Percentiles rank a stretch among this genome's conserved stretches.
Evolutionary conservation across 2,329 filamentous ascomycete genomes (phyloP).

Genomic region (Beauveria pseudobassiana): DNA sequence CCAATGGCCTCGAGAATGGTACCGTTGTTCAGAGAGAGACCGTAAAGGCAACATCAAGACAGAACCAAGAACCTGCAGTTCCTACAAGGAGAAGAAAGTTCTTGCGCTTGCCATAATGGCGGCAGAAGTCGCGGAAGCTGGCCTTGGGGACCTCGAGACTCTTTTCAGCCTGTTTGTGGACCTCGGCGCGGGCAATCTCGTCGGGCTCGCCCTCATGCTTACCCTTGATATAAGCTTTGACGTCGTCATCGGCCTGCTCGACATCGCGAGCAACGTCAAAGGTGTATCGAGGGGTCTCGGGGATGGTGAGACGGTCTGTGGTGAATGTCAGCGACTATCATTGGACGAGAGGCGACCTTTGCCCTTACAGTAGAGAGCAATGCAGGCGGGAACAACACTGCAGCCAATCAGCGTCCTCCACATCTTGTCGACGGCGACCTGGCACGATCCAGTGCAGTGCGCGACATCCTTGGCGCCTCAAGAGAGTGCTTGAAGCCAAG

Average conservation of each 20-base stretch:
- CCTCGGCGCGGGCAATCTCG: conserved; percentile 54
- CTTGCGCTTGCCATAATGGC: conserved; percentile 63
- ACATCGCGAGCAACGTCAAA: conserved; percentile 73
- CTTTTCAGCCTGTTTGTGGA: conserved; percentile 44
- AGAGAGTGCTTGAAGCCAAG: conserved; percentile 63
- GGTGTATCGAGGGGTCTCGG: conserved; percentile 81
- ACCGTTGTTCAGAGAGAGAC: conserved; percentile 68
- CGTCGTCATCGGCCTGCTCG: conserved; percentile 64
- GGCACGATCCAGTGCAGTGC: conserved; percentile 41
- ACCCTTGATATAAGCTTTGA: conserved; percentile 66
- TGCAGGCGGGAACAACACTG: conserved; percentile 70
- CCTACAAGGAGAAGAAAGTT: conserved; percentile 66
- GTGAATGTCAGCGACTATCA: not conserved
- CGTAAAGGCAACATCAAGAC: conserved; percentile 57
- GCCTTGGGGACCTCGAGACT: conserved; percentile 61
- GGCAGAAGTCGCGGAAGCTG: conserved; percentile 62
- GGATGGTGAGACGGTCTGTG: conserved; percentile 63
- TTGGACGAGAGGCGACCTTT: not conserved
- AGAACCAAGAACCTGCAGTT: conserved; percentile 78
- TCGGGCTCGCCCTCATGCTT: conserved; percentile 56
- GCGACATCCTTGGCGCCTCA: conserved; percentile 39
- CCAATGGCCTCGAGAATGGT: conserved; percentile 65
- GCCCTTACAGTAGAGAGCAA: conserved; percentile 63
- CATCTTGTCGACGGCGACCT: conserved; percentile 66
- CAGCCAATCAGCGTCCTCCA: conserved; percentile 77